Evolutionary conservation across 768 basidiomycete genomes (phyloP).

Genomic region (Boletus insuetus): DNA sequence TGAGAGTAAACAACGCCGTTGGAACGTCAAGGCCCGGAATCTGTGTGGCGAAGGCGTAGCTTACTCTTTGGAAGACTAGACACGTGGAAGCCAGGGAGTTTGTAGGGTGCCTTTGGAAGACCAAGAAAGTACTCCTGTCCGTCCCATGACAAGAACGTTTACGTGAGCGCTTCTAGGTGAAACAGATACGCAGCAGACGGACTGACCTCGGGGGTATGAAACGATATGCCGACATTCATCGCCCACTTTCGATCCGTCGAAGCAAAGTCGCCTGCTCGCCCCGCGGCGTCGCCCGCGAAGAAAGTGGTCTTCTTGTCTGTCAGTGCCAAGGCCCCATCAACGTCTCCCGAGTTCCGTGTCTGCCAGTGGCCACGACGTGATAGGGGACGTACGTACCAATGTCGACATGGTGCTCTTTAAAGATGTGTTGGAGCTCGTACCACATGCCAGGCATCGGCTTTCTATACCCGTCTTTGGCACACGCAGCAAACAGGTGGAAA

Average conservation of each 20-base stretch:
- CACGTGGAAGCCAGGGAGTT: constrained; percentile 68
- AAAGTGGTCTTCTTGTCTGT: constrained; percentile 66
- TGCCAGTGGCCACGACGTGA: neutral
- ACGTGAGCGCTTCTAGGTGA: neutral
- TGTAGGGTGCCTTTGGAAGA: constrained; percentile 39
- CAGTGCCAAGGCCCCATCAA: neutral
- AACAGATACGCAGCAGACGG: neutral
- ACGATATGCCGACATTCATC: constrained; percentile 66
- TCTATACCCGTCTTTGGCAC: constrained; percentile 67
- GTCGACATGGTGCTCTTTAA: constrained; percentile 49
- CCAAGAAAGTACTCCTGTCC: constrained; percentile 77
- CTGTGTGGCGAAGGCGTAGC: constrained; percentile 1
- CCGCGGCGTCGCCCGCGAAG: constrained; percentile 91
- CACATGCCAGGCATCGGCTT: constrained; percentile 92
- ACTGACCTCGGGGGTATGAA: constrained; percentile 81
- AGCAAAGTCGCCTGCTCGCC: constrained; percentile 72
- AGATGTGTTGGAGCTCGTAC: constrained; percentile 65
- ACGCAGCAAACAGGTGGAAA: constrained; percentile 77
- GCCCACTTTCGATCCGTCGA: constrained; percentile 88
- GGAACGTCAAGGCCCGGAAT: neutral
- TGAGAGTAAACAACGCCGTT: too few species aligned
- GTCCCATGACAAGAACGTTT: neutral
- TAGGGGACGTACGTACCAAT: constrained; percentile 53
- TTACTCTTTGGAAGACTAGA: constrained; percentile 39
- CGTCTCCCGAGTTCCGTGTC: neutral